These are phyloP conservation scores for Scleroderma bovista DNA, from an alignment of 768 basidiomycete genomes.

Conservation along the genomic window DNA sequence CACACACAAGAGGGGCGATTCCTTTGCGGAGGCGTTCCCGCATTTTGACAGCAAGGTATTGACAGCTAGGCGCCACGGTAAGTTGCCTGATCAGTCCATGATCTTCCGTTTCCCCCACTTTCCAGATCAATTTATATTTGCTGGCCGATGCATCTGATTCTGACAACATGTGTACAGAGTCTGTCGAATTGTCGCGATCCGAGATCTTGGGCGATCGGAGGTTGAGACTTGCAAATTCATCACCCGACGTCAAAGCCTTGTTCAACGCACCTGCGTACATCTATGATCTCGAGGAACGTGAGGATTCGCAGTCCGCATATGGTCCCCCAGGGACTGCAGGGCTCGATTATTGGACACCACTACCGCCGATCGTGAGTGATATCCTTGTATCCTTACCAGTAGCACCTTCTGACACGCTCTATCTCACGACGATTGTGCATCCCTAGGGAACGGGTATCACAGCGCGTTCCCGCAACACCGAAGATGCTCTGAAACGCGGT, in stretches of 20 bases:
- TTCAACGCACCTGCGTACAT: conserved; percentile 85
- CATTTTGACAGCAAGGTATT: conserved; percentile 95
- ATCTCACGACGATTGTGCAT: conserved; percentile 6
- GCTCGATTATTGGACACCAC: conserved; percentile 71
- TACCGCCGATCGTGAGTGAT: conserved; percentile 65
- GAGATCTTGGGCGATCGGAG: conserved; percentile 67
- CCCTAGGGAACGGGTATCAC: conserved; percentile 63
- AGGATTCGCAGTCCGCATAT: conserved; percentile 59
- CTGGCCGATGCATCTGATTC: conserved; percentile 8
- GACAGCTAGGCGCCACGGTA: conserved; percentile 64
- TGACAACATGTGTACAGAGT: conserved; percentile 42
- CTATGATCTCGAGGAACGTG: conserved; percentile 71
- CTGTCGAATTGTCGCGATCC: conserved; percentile 67
- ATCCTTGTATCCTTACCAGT: conserved; percentile 5
- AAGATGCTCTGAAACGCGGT: conserved; percentile 75
- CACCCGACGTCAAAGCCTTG: conserved; percentile 91
- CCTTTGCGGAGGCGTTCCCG: conserved; percentile 92
- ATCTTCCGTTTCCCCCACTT: neutral
- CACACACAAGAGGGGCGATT: conserved; percentile 82
- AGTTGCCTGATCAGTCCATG: conserved; percentile 9
- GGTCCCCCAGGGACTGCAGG: conserved; percentile 40
- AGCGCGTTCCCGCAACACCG: conserved; percentile 59
- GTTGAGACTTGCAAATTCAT: conserved; percentile 80
- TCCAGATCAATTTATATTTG: conserved; percentile 33
- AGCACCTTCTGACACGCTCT: conserved; percentile 15